A percentile compares a stretch with the other conserved stretches of the same genome.
Evolutionary conservation across 2,329 filamentous ascomycete genomes (phyloP).

Genomic region (Huntiella savannae): DNA sequence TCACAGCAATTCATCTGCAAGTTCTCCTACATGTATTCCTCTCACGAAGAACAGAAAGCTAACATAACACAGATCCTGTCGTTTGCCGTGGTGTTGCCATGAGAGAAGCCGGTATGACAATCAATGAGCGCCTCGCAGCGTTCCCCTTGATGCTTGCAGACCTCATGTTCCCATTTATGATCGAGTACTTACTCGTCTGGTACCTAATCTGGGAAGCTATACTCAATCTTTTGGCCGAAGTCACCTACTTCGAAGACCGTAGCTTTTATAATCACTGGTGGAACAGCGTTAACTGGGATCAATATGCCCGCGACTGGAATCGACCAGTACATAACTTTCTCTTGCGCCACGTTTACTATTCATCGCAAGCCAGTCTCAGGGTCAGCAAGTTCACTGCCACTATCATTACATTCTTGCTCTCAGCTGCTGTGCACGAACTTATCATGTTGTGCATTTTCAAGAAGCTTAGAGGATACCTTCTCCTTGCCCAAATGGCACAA

Average conservation of each 20-base stretch:
- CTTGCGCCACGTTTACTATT: slow-evolving; percentile 61
- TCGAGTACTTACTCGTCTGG: slow-evolving; percentile 61
- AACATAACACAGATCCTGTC: slow-evolving; percentile 34
- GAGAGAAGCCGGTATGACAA: slow-evolving; percentile 45
- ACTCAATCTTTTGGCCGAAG: slow-evolving; percentile 56
- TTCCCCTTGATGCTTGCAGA: slow-evolving; percentile 63
- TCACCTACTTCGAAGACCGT: slow-evolving; percentile 59
- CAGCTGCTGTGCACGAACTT: slow-evolving; percentile 52
- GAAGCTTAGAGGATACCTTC: slow-evolving; percentile 55
- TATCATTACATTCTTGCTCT: slow-evolving; percentile 56
- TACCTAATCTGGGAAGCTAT: slow-evolving; percentile 67
- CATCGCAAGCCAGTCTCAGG: slow-evolving; percentile 52
- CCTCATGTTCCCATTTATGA: slow-evolving; percentile 58
- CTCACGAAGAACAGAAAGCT: not conserved
- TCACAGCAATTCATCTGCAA: slow-evolving; percentile 53
- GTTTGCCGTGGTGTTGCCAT: slow-evolving; percentile 47
- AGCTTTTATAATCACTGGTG: slow-evolving; percentile 51
- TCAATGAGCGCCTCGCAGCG: slow-evolving; percentile 40
- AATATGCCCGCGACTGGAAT: slow-evolving; percentile 69
- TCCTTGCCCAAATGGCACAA: slow-evolving; percentile 56
- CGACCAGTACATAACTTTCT: slow-evolving; percentile 58
- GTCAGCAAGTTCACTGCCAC: slow-evolving; percentile 53
- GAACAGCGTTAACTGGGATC: slow-evolving; percentile 50
- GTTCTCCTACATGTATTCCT: slow-evolving; percentile 4
- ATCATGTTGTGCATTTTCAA: slow-evolving; percentile 69